phyloP scores from a whole-genome alignment of 495 filamentous ascomycete species.

The Stereocaulon alpinum region DNA sequence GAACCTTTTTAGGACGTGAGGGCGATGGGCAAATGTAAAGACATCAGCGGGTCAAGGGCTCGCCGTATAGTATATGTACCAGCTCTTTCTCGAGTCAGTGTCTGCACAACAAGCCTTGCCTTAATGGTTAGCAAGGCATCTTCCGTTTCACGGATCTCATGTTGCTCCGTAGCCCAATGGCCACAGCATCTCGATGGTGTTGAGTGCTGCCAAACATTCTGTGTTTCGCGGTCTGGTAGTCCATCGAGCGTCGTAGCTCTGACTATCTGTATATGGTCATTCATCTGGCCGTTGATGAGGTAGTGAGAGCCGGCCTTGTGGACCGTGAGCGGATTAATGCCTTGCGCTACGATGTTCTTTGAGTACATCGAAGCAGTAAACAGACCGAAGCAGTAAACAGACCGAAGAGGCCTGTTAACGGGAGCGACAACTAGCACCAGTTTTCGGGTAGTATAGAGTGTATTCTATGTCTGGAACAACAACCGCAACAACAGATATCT shows the following conservation, averaged over 20 bases:
- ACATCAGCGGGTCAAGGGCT: background rate
- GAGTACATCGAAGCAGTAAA: background rate
- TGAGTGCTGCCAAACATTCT: background rate
- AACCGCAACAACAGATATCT: no score
- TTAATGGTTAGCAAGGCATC: no score
- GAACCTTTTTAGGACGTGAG: constrained; percentile 1
- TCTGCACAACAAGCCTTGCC: background rate
- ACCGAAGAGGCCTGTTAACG: background rate
- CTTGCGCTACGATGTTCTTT: background rate
- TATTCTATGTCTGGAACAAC: no score
- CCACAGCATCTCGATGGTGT: background rate
- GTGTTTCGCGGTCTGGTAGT: background rate
- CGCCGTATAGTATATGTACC: constrained; percentile 4
- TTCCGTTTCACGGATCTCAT: background rate
- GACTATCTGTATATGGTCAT: constrained; percentile 1
- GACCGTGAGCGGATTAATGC: background rate
- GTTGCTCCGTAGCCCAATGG: background rate
- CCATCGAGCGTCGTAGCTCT: background rate
- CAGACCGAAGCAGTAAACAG: background rate
- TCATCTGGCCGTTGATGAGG: background rate
- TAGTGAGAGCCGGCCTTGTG: background rate
- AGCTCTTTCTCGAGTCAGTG: background rate
- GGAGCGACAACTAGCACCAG: background rate
- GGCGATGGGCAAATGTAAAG: background rate
- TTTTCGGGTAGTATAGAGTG: no score